Evolutionary conservation across 73 alveolate genomes (phyloP).

Genomic region (Durusdinium trenchii): DNA sequence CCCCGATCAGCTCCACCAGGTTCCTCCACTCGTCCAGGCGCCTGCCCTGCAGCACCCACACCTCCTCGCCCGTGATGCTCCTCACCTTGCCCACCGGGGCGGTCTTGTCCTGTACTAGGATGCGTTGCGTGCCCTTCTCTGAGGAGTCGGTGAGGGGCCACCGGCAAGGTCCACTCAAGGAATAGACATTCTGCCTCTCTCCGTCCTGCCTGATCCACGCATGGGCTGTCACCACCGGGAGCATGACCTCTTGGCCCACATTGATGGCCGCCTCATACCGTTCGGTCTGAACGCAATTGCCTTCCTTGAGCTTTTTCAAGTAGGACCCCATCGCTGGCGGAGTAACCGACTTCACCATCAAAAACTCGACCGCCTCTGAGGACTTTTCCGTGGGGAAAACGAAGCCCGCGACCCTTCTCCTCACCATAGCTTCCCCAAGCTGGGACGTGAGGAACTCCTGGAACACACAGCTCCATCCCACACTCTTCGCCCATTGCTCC

Average conservation of each 20-base stretch:
- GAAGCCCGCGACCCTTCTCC: background rate
- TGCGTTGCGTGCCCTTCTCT: background rate
- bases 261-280: background rate
- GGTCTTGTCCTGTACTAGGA: background rate
- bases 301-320: background rate
- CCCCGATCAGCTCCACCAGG: background rate
- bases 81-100: background rate
- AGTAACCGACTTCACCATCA: background rate
- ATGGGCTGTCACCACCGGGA: conserved; percentile 14
- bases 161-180: background rate
- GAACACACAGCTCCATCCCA: background rate
- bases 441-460: conserved; percentile 20
- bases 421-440: background rate
- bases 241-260: background rate
- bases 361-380: background rate
- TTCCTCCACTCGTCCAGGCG: background rate
- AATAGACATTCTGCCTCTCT: background rate
- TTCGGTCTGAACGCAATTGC: background rate
- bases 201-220: background rate
- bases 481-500: background rate
- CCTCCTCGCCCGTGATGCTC: background rate
- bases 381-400: background rate
- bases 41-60: conserved; percentile 4
- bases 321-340: background rate
- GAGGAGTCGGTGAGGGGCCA: background rate